Evolutionary conservation across 148 eudicot species (phyloP).

Genomic region (Dysphania ambrosioides): DNA sequence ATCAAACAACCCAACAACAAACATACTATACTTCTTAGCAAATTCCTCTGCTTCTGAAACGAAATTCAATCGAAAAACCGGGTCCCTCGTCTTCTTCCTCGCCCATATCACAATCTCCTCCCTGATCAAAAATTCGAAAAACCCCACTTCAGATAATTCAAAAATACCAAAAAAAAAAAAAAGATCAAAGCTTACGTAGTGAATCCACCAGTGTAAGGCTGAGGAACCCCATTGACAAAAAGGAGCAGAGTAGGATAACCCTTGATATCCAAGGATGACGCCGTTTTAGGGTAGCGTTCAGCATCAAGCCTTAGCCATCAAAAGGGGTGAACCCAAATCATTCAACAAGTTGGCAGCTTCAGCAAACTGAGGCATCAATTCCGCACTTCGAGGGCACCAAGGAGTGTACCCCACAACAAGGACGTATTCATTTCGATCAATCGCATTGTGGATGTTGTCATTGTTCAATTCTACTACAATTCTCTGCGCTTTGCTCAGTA

Average conservation of each 20-base stretch:
- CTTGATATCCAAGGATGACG: conserved; percentile 60
- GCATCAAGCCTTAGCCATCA: conserved; percentile 70
- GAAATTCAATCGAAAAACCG: conserved; percentile 59
- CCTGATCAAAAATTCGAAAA: conserved; percentile 32
- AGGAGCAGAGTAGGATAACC: conserved; percentile 82
- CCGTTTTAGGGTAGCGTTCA: conserved; percentile 66
- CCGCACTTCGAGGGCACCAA: conserved; percentile 89
- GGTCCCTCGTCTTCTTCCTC: conserved; percentile 76
- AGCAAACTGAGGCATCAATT: conserved; percentile 86
- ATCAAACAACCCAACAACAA: conserved; percentile 63
- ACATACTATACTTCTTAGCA: conserved; percentile 52
- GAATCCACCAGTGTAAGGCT: conserved; percentile 77
- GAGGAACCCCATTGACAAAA: conserved; percentile 71
- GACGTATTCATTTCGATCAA: conserved; percentile 57
- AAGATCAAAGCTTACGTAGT: conserved; percentile 46
- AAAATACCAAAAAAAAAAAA: not conserved
- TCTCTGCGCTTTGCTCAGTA: conserved; percentile 64
- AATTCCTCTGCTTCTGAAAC: conserved; percentile 59
- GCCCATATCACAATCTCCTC: conserved; percentile 89
- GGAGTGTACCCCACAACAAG: conserved; percentile 84
- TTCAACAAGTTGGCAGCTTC: conserved; percentile 67
- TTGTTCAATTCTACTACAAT: conserved; percentile 60
- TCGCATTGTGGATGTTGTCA: conserved; percentile 49
- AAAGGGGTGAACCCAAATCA: conserved; percentile 44
- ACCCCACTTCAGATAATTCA: not conserved